Base-by-base conservation (phyloP, 495 filamentous ascomycete genomes). In the Lophiostoma macrostomum region DNA sequence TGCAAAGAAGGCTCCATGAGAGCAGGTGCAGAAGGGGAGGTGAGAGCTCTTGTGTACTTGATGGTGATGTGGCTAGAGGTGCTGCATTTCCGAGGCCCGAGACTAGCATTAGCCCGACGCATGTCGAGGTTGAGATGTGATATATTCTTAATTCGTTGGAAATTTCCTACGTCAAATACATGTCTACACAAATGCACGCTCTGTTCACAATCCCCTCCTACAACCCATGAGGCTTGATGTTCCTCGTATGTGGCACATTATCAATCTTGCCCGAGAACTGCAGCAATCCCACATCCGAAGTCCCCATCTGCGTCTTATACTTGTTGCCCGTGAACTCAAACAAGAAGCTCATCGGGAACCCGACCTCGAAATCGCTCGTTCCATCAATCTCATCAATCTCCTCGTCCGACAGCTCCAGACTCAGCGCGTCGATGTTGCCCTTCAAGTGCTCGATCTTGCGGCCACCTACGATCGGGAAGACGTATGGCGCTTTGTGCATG, bases 401-500 rank as follows among this genome's bases (percentile, higher is more conserved):
- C 45, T 55, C 49, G 8, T 56, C 50, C 8, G n/a, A 51, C 30
- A 63, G 31, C 43, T 55, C 24, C 20, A 63, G 31, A 3, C 57
- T 54, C 37, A 71, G 47, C 23, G 64, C 52, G 40, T 70, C 37
- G 36, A 73, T 69, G 63, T 82, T 82, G 28, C 75, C 80, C 67
- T 82, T 77, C 5, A 90, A 65, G 60, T 88, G 81, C 65, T 83
- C 80, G 29, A 85, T 64, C 65, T 82, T 87, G 7, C 82, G 64
- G 1, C 80, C 80, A 7, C 86, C 86, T 10, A 90, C 76, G 43
- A 90, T 80, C 5, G 86, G 86, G 67, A 88, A 90, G 16, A 88
- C 84, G 53, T 89, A 81, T 0, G 85, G 81, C 8, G 80, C 70
- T 70, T 90, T 90, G 66, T 75, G 71, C 67, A 81, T 77, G 13